Base-by-base conservation (phyloP, 2,329 filamentous ascomycete genomes). In the Sporothrix luriei region DNA sequence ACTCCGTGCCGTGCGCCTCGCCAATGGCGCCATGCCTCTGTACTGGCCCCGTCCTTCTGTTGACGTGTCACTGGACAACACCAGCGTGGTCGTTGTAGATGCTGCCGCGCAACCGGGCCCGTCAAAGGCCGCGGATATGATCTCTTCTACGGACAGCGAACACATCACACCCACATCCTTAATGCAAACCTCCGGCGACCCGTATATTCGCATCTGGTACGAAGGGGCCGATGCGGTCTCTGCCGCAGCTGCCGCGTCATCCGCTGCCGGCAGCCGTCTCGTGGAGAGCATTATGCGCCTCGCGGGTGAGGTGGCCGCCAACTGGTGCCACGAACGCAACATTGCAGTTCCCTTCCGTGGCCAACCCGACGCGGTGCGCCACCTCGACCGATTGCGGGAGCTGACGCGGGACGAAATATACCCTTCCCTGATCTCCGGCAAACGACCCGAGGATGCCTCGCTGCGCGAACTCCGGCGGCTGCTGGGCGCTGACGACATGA, bases 281-380 rank as follows among this genome's bases (percentile, higher is more conserved):
- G 83, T 87, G 51, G 78, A 79, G 69, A 80, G 81, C 69, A 74
- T 82, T 29, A 91, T 91, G 89, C 81, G 86, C 49, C 80, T 90
- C 4, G 88, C 87, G 14, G 87, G 87, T 68, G 83, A 89, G 74
- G 79, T 89, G 33, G 87, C 85, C 49, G 88, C 87, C 24, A 80
- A 80, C 40, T 91, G 87, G 86, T 89, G 87, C 74, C 75, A 81
- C 61, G 81, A 83, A 26, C 84, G 88, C 65, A 79, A 80, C 24
- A 84, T 91, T 66, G 84, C 87, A 48, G 81, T 88, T 38, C 86
- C 88, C 9, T 91, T 85, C 77, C 85, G 84, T 69, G 80, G 81
- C 43, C 83, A 87, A 73, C 78, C 80, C 24, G 82, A 80, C 54
- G 81, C 77, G 72, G 65, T 76, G 68, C 73, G 76, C 71, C 78